Evolutionary conservation across 2,329 filamentous ascomycete species (phyloP), one percentile per base, ranked within the genome.

Genomic region (Cladophialophora exuberans): DNA sequence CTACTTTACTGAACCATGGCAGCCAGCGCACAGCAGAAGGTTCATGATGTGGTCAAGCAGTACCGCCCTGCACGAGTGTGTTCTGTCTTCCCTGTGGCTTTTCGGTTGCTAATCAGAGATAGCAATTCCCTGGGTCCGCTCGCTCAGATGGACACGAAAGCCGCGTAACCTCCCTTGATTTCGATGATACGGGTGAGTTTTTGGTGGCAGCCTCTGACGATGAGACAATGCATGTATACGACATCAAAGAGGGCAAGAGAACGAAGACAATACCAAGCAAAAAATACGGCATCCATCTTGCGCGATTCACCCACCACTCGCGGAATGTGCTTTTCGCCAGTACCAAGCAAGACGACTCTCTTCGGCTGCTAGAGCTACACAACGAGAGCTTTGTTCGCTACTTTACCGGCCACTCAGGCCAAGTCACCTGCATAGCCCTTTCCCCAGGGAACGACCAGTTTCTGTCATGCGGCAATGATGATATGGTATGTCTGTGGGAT

Each of bases 331-430:
- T 99, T 56, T 97, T 97, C 68, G 92, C 94, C 47, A 96, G 90
- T 69, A 99, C 94, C 10, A 97, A 96, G 70, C 85, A 95, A 65
- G 95, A 99, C 68, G 76, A 91, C 84, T 66, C 95, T 88, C 63
- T 87, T 85, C 69, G 97, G 88, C 74, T 87, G 91, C 59, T 95
- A 84, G 53, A 96, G 87, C 67, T 77, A 10, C 94, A 99, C 73
- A 94, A 97, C 72, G 97, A 97, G 75, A 89, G 87, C 56, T 99
- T 96, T 72, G 89, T 97, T 59, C 88, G 94, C 60, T 99, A 99
- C 74, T 99, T 97, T 70, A 87, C 89, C 58, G 94, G 93, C 45
- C 94, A 99, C 72, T 88, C 89, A 36, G 87, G 83, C 56, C 80
- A 86, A 52, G 94, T 99, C 30, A 97, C 93, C 15, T 88, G 82